phyloP scores from a whole-genome alignment of 371 early-diverging fungal species.

The Mortierella sp. region DNA sequence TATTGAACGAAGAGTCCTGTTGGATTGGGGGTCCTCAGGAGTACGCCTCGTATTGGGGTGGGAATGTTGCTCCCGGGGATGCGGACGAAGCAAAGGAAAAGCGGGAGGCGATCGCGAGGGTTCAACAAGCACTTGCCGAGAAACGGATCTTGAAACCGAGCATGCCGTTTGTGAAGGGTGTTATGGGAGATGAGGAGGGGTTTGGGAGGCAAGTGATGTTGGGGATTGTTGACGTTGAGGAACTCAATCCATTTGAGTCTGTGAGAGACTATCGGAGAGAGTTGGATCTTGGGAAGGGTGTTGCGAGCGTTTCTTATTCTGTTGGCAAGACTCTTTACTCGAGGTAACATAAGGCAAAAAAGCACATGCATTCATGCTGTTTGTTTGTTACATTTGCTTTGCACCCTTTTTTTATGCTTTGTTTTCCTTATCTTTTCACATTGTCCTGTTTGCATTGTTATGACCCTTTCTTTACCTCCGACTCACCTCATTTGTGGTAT shows the following conservation, averaged over 20 bases:
- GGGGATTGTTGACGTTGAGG: conserved; percentile 42
- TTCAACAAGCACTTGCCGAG: conserved; percentile 25
- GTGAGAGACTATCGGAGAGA: conserved; percentile 35
- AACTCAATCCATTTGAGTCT: conserved; percentile 28
- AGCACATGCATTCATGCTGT: neutral
- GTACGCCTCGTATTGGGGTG: conserved; percentile 36
- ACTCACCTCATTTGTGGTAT: neutral
- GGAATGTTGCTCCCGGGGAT: conserved; percentile 24
- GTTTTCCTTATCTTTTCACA: neutral
- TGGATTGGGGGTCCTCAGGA: conserved; percentile 53
- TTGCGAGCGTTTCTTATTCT: conserved; percentile 28
- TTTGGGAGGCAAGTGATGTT: conserved; percentile 41
- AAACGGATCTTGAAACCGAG: conserved; percentile 25
- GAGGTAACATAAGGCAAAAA: conserved; percentile 22
- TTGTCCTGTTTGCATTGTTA: neutral
- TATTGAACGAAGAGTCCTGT: conserved; percentile 38
- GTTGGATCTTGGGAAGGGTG: conserved; percentile 31
- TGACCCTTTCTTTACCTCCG: neutral
- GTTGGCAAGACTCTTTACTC: conserved; percentile 24
- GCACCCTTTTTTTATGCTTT: neutral
- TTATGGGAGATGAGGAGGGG: conserved; percentile 43
- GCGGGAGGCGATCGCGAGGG: conserved; percentile 19
- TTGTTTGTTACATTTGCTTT: neutral
- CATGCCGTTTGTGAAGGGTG: conserved; percentile 21
- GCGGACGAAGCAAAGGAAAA: conserved; percentile 18